A percentile compares a stretch with the other conserved stretches of the same genome.
phyloP scores from a whole-genome alignment of 805 yeast species.

The Pichia manshurica region DNA sequence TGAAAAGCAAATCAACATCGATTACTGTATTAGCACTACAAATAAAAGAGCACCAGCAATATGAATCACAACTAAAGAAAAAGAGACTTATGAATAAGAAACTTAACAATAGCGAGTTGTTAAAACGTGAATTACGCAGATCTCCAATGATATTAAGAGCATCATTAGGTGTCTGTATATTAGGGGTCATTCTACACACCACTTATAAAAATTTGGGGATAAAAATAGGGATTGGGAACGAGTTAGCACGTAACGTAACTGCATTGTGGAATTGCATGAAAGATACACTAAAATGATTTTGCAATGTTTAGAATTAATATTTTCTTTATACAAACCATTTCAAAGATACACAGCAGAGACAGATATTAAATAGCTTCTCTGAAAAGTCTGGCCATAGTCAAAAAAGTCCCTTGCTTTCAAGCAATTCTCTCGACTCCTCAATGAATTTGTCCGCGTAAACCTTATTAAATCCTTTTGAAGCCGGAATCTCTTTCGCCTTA shows the following conservation, averaged over 20 bases:
- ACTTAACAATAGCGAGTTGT: background rate
- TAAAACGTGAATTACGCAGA: background rate
- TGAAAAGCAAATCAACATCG: constrained; percentile 14
- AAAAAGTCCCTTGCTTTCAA: constrained; percentile 15
- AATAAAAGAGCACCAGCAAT: constrained; percentile 4
- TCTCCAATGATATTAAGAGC: background rate
- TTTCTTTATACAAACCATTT: too few relatives aligned
- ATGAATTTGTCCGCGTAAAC: constrained; percentile 28
- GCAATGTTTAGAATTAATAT: background rate
- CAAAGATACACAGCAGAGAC: too few relatives aligned
- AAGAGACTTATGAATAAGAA: background rate
- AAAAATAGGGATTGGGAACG: constrained; percentile 3
- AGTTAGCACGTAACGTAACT: background rate
- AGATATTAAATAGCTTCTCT: too few relatives aligned
- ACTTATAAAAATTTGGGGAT: background rate
- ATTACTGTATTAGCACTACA: constrained; percentile 16
- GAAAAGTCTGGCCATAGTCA: too few relatives aligned
- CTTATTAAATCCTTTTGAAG: constrained; percentile 27
- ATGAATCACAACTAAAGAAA: background rate
- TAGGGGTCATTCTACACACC: constrained; percentile 5
- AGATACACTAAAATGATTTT: background rate
- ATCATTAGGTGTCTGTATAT: constrained; percentile 6
- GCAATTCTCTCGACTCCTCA: constrained; percentile 22
- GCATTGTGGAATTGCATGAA: background rate
- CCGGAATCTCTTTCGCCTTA: constrained; percentile 25